Conservation (phyloP, 768 basidiomycete genomes). For the Lyophyllum decastes region DNA sequence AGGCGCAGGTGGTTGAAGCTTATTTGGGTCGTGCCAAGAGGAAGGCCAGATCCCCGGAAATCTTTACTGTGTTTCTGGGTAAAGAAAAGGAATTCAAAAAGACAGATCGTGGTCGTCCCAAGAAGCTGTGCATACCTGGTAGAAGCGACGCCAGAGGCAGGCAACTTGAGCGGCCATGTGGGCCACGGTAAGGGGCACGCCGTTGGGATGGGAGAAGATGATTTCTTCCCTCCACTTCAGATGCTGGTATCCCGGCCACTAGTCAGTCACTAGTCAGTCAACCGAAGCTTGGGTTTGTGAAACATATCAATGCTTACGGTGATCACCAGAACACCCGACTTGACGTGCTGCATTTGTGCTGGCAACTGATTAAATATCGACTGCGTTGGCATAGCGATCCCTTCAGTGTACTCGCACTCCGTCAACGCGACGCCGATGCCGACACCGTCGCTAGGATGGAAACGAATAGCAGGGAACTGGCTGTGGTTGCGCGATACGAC, state of each 20-base stretch:
- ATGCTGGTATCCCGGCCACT: constrained; percentile 19
- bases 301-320: not conserved
- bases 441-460: constrained; percentile 10
- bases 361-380: constrained; percentile 8
- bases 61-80: constrained; percentile 6
- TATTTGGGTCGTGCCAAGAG: constrained; percentile 6
- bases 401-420: constrained; percentile 14
- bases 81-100: not conserved
- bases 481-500: constrained; percentile 10
- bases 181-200: constrained; percentile 4
- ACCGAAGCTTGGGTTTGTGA: too few species aligned
- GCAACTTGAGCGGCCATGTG: constrained; percentile 15
- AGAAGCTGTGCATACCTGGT: constrained; percentile 5
- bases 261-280: not conserved
- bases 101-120: too few species aligned
- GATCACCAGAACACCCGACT: constrained; percentile 5
- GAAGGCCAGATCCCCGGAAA: constrained; percentile 5
- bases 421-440: constrained; percentile 16
- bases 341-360: not conserved
- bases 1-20: constrained; percentile 16
- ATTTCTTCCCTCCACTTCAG: constrained; percentile 12
- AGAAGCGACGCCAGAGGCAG: constrained; percentile 14
- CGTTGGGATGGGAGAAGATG: constrained; percentile 7
- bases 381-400: constrained; percentile 4
- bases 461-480: constrained; percentile 9